phyloP scores from a whole-genome alignment of 2,329 filamentous ascomycete species.

The Alternaria alternata region DNA sequence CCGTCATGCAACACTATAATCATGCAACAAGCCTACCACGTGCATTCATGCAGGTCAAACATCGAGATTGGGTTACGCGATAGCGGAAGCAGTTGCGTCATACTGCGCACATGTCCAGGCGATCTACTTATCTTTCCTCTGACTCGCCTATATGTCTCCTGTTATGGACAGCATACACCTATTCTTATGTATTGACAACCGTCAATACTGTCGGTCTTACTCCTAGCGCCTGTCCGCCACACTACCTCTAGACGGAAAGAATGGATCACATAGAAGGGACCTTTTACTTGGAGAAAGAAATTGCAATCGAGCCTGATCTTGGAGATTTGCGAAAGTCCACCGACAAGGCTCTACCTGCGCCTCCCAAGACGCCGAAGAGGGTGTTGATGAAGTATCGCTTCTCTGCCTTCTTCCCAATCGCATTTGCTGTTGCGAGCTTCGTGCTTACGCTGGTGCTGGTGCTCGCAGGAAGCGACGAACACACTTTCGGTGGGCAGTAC shows the following conservation, averaged over 20 bases:
- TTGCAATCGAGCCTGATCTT: slow-evolving; percentile 29
- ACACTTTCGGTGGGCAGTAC: slow-evolving; percentile 25
- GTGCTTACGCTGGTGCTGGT: slow-evolving; percentile 28
- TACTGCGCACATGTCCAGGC: not conserved
- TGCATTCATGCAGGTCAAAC: slow-evolving; percentile 12
- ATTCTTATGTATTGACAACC: not conserved
- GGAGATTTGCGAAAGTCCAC: slow-evolving; percentile 31
- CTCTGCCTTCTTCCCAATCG: slow-evolving; percentile 26
- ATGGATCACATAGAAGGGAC: slow-evolving; percentile 10
- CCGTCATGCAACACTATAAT: slow-evolving; percentile 1
- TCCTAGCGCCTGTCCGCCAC: not conserved
- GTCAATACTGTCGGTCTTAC: not conserved
- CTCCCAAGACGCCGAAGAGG: slow-evolving; percentile 28
- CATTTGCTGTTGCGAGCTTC: slow-evolving; percentile 23
- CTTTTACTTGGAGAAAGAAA: slow-evolving; percentile 18
- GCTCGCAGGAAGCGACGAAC: slow-evolving; percentile 23
- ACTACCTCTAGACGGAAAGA: not conserved
- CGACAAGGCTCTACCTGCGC: slow-evolving; percentile 28
- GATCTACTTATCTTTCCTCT: not conserved
- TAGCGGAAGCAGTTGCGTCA: slow-evolving; percentile 8
- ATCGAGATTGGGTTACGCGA: not conserved
- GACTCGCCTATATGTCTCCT: not conserved
- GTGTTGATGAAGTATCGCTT: slow-evolving; percentile 31
- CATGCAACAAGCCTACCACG: slow-evolving; percentile 9
- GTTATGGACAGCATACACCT: slow-evolving; percentile 2